phyloP scores from a whole-genome alignment of 148 eudicot genomes.

The Chenopodium quinoa region DNA sequence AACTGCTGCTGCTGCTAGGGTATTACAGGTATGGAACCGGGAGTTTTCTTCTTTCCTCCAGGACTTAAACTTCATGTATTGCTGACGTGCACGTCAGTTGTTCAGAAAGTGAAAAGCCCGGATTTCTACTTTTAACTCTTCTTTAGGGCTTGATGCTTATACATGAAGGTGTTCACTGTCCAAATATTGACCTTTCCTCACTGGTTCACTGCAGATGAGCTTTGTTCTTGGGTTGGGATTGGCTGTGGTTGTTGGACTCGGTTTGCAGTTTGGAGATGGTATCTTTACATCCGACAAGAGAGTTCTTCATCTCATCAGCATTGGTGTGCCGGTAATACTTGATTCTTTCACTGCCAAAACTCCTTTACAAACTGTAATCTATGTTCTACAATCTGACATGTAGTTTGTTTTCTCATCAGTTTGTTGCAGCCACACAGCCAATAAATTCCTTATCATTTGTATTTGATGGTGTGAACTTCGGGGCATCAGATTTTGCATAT shows the following conservation, averaged over 20 bases:
- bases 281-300: slow-evolving; percentile 65
- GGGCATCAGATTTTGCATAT: slow-evolving; percentile 84
- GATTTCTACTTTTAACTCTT: too few species aligned
- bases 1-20: slow-evolving; percentile 72
- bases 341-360: background rate
- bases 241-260: slow-evolving; percentile 71
- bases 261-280: slow-evolving; percentile 70
- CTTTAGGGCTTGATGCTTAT: background rate
- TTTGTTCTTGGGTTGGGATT: slow-evolving; percentile 78
- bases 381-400: background rate
- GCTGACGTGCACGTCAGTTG: too few species aligned
- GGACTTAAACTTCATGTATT: background rate
- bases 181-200: background rate
- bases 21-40: slow-evolving; percentile 56
- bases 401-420: slow-evolving; percentile 30
- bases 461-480: slow-evolving; percentile 81
- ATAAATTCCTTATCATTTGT: slow-evolving; percentile 76
- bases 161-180: background rate
- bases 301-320: slow-evolving; percentile 55
- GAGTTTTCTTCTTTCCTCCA: background rate
- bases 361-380: background rate
- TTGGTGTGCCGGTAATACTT: slow-evolving; percentile 77
- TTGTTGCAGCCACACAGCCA: slow-evolving; percentile 82
- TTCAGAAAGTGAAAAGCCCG: too few species aligned
- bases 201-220: slow-evolving; percentile 72